phyloP scores from a whole-genome alignment of 164 flowering plant species.

The Litsea cubeba region DNA sequence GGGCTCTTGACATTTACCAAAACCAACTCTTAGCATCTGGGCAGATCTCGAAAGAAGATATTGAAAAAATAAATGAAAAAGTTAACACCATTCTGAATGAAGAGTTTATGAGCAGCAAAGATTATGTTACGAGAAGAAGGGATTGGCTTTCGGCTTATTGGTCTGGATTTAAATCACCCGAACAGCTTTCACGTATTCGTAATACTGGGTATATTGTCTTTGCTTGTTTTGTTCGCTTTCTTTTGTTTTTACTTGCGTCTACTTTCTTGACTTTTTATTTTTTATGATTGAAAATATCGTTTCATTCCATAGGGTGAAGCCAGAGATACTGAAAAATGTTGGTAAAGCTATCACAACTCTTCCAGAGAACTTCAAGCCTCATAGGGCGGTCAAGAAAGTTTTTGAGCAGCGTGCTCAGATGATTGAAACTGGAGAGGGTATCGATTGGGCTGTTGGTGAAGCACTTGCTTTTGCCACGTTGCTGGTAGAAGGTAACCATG shows the following conservation, averaged over 20 bases:
- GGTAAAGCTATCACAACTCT: constrained; percentile 87
- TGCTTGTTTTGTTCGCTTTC: not conserved
- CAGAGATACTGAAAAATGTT: constrained; percentile 89
- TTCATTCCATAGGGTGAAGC: constrained; percentile 63
- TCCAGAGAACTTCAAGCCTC: constrained; percentile 87
- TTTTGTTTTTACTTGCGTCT: not conserved
- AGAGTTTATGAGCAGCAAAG: constrained; percentile 85
- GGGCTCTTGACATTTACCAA: constrained; percentile 74
- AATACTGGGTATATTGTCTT: constrained; percentile 77
- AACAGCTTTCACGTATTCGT: constrained; percentile 85
- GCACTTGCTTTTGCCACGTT: constrained; percentile 81
- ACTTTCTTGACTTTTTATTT: not conserved
- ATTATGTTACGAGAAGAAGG: constrained; percentile 72
- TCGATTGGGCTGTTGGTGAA: constrained; percentile 98
- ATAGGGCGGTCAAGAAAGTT: constrained; percentile 89
- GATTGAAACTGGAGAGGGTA: constrained; percentile 93
- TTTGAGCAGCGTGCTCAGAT: constrained; percentile 86
- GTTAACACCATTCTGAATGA: constrained; percentile 75
- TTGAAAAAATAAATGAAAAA: constrained; percentile 64
- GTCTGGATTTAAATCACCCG: constrained; percentile 96
- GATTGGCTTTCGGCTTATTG: constrained; percentile 95
- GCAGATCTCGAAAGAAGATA: constrained; percentile 61
- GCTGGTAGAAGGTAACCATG: constrained; percentile 96
- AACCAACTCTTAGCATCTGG: constrained; percentile 73
- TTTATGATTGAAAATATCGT: not conserved